Base-by-base conservation (phyloP, 2,329 filamentous ascomycete species). In the Pseudocercospora macadamiae region DNA sequence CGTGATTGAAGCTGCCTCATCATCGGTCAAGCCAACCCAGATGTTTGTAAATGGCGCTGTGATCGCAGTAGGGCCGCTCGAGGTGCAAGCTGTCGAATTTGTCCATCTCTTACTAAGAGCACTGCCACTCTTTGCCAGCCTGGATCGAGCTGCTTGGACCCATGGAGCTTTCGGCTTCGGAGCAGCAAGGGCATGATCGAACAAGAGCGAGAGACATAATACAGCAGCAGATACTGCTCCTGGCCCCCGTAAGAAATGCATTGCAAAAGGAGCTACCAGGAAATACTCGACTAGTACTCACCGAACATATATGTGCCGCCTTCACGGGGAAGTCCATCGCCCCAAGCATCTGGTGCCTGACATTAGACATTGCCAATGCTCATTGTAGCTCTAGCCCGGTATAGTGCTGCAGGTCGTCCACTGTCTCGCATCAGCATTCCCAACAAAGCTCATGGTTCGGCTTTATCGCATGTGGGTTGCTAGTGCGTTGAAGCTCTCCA, bases 41-140 rank as follows among this genome's bases (percentile, higher is more conserved):
- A 78, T 66, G 57, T 80, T 81, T 12, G 64, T 51, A 54, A 77
- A 78, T 3, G 77, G 77, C 0, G 78, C 77, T 18, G 64, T 21
- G 18, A 60, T 37, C 25, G 51, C 54, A 19, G 39, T 28, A 3
- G 59, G 57, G 21, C 32, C 34, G 32, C 28, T 57, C 12, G 60
- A 30, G 21, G 57, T 47, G 51, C 66, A 68, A 6, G 55, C 48
- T 9, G 55, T 55, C 16, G 45, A 34, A 39, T 66, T 64, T 10
- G 25, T 19, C 49, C 52, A 61, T 32, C 63, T 61, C 37, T 55
- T 65, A 45, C 30, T 54, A 18, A 58, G 39, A 19, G 39, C 52
- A n/a, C 39, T 42, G 23, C 34, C 51, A 42, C 55, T 60, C 57
- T 61, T 68, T 10, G 54, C 54, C 28, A 65, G 36, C 26, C 63